These are phyloP conservation scores for Paramecium tetraurelia DNA, from an alignment of 73 alveolate species.

Conservation along the genomic window DNA sequence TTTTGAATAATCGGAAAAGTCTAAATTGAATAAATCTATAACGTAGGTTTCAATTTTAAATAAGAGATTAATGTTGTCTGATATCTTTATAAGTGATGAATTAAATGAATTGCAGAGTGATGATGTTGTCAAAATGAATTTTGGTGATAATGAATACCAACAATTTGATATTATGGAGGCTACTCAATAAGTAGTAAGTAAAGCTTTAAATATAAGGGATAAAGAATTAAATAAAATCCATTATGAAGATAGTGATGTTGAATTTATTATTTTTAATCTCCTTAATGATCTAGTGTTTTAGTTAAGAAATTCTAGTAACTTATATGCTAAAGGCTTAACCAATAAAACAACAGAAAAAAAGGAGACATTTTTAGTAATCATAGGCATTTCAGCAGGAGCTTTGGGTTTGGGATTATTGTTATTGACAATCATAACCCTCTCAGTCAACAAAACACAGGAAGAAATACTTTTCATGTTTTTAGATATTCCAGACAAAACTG, in stretches of 20 bases:
- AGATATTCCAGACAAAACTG: conserved; percentile 56
- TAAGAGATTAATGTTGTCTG: not conserved
- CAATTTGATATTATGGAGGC: conserved; percentile 21
- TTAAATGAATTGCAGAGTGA: not conserved
- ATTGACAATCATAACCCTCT: not conserved
- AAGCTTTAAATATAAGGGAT: conserved; percentile 23
- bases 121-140: conserved; percentile 10
- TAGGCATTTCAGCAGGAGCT: conserved; percentile 46
- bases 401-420: not conserved
- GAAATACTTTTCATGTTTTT: conserved; percentile 50
- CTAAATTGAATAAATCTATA: not conserved
- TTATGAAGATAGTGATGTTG: not conserved
- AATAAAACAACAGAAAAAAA: not conserved
- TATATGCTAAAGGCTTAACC: not conserved
- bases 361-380: not conserved
- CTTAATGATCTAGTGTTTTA: conserved; percentile 5
- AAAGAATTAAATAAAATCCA: not conserved
- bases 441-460: conserved; percentile 46
- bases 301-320: conserved; percentile 6
- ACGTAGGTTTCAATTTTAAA: not conserved
- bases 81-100: not conserved
- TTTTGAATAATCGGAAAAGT: not conserved
- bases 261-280: not conserved
- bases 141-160: not conserved
- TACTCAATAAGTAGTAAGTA: conserved; percentile 30